Conservation (phyloP, 2,329 filamentous ascomycete genomes). For the Bipolaris victoriae region DNA sequence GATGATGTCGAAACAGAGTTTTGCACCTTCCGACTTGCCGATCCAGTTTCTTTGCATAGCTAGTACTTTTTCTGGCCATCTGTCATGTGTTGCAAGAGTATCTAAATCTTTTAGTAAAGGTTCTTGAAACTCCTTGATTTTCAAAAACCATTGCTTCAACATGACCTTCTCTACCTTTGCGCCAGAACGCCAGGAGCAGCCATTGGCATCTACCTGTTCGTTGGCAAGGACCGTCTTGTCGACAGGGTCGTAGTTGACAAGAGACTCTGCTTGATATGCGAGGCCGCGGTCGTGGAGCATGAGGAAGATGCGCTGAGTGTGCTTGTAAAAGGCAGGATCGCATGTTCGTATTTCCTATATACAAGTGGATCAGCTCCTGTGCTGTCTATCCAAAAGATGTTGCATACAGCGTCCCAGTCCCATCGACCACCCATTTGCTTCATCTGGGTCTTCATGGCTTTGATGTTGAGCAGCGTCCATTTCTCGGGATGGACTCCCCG, state of each 20-base stretch:
- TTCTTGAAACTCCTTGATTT: conserved; percentile 79
- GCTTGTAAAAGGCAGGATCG: conserved; percentile 84
- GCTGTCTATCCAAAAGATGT: neutral
- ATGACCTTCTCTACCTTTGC: conserved; percentile 80
- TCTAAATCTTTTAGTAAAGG: conserved; percentile 74
- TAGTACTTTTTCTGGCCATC: conserved; percentile 83
- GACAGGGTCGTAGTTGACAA: conserved; percentile 90
- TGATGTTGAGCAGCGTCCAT: conserved; percentile 84
- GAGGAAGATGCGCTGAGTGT: conserved; percentile 85
- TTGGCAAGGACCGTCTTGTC: conserved; percentile 91
- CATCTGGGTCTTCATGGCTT: conserved; percentile 83
- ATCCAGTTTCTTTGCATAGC: conserved; percentile 89
- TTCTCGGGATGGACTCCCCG: conserved; percentile 74
- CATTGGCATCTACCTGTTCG: conserved; percentile 88
- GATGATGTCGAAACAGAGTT: conserved; percentile 71
- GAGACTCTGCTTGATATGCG: conserved; percentile 80
- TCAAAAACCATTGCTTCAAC: conserved; percentile 89
- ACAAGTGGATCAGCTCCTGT: conserved; percentile 14
- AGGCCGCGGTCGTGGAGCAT: conserved; percentile 75
- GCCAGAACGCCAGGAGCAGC: conserved; percentile 85
- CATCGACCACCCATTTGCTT: conserved; percentile 79
- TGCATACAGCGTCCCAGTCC: conserved; percentile 76
- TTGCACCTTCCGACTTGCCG: conserved; percentile 75
- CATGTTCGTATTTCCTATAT: conserved; percentile 81
- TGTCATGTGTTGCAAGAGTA: conserved; percentile 64